Evolutionary conservation across 2,329 filamentous ascomycete species (phyloP).

Genomic region (Trematosphaeria pertusa): DNA sequence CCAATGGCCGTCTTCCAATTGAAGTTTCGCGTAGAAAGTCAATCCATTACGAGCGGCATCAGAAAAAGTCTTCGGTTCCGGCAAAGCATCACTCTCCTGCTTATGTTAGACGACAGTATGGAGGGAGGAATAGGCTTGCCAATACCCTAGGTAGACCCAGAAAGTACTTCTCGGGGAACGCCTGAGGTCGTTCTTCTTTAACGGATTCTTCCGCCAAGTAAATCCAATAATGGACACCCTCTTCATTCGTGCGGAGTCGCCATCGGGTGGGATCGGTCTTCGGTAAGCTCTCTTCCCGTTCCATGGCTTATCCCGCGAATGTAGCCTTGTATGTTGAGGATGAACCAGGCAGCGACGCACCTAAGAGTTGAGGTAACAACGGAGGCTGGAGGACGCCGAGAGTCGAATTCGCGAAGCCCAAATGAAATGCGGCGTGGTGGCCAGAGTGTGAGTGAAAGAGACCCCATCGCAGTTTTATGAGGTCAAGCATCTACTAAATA

Average conservation of each 20-base stretch:
- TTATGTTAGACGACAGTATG: not conserved
- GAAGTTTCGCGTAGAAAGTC: slow-evolving; percentile 66
- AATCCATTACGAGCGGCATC: not conserved
- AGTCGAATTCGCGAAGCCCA: too few species aligned
- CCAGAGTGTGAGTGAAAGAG: too few species aligned
- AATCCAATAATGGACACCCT: not conserved
- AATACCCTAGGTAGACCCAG: not conserved
- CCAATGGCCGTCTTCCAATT: slow-evolving; percentile 87
- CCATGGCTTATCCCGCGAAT: too few species aligned
- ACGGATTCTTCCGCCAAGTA: not conserved
- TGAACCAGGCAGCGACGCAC: too few species aligned
- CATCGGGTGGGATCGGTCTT: not conserved
- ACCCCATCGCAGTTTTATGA: too few species aligned
- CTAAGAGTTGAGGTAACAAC: too few species aligned
- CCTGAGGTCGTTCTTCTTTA: not conserved
- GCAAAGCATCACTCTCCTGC: not conserved
- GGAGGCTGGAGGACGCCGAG: too few species aligned
- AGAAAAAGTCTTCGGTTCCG: not conserved
- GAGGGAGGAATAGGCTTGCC: not conserved
- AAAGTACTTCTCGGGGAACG: not conserved
- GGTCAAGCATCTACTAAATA: too few species aligned
- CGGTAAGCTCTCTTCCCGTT: not conserved
- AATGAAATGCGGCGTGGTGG: too few species aligned
- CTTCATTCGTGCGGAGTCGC: not conserved
- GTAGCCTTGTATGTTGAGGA: too few species aligned